Conservation (phyloP, 139 green algal genomes). For the Gonium pectorale region DNA sequence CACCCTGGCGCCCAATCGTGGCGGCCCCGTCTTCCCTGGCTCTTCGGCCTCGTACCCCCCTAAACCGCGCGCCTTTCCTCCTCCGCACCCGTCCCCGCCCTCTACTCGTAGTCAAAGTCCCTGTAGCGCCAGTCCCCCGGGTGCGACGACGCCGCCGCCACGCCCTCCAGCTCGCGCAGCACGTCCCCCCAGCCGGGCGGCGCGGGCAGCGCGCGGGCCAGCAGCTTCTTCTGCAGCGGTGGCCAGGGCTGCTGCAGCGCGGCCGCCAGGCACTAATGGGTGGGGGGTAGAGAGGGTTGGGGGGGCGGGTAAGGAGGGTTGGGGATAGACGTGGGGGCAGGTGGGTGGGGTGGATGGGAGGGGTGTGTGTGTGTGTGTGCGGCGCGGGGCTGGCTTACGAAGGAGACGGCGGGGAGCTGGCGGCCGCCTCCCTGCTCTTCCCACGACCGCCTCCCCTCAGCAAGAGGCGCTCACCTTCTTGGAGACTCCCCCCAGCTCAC, state of each 20-base stretch:
- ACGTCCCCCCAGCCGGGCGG: conserved; percentile 44
- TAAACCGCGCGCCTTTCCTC: too few relatives aligned
- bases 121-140: conserved; percentile 66
- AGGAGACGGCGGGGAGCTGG: too few relatives aligned
- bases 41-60: too few relatives aligned
- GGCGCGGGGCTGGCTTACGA: too few relatives aligned
- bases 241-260: conserved; percentile 9
- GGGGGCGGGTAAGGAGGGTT: not conserved
- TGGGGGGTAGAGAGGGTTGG: not conserved
- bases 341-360: not conserved
- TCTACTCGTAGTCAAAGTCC: conserved; percentile 66
- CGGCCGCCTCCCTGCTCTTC: too few relatives aligned
- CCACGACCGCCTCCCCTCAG: not conserved
- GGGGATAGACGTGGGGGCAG: not conserved
- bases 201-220: conserved; percentile 46
- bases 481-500: conserved; percentile 35
- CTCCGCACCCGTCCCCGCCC: too few relatives aligned
- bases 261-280: conserved; percentile 6
- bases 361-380: not conserved
- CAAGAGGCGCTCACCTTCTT: conserved; percentile 18
- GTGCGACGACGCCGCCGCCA: conserved; percentile 55
- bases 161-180: conserved; percentile 61
- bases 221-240: conserved; percentile 39
- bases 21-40: too few relatives aligned
- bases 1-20: too few relatives aligned